Evolutionary conservation across 345 rosid species (phyloP), one percentile per base, ranked within the genome.

Genomic region (Syzygium jambos): DNA sequence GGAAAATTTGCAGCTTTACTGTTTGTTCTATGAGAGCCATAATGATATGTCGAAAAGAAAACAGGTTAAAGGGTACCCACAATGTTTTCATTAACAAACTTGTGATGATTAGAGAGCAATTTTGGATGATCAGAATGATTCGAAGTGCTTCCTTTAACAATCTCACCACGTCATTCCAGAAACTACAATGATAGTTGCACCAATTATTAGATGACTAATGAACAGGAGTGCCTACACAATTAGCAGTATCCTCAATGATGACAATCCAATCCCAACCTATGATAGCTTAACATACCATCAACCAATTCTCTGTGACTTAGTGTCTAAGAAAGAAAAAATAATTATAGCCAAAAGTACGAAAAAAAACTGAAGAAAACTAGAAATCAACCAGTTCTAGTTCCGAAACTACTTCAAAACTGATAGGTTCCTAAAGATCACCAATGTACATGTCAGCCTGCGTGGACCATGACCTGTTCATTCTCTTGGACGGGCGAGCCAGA

Each of bases 401-500:
- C 25, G 82, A 73, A 38, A 73, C 82, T 73, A 56, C 55, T 29
- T 86, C 56, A 46, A 61, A 46, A 63, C 63, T 63, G 54, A 49
- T 23, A 38, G 87, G 83, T 53, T 78, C 83, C 88, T 84, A 88
- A 61, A 13, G 68, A 87, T 86, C 83, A 84, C 16, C 61, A 68
- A 84, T 87, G 43, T 88, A 83, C 87, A 65, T 25, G 83, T 51
- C 73, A 56, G 61, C 78, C 41, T 11, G 84, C 4, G 27, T 43
- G 82, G 78, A 43, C 21, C 56, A 34, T 68, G 63, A 46, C 8
- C 61, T 27, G 17, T 88, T 95, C 94, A 98, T 90, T 98, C 99
- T 92, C 95, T 91, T 56, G 99, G 99, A 78, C 98, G 94, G 57
- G 98, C 99, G 77, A 98, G 96, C 99, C 99, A 98, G 25, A 98